Evolutionary conservation across 2,329 filamentous ascomycete genomes (phyloP).

Genomic region (Aureobasidium lini): DNA sequence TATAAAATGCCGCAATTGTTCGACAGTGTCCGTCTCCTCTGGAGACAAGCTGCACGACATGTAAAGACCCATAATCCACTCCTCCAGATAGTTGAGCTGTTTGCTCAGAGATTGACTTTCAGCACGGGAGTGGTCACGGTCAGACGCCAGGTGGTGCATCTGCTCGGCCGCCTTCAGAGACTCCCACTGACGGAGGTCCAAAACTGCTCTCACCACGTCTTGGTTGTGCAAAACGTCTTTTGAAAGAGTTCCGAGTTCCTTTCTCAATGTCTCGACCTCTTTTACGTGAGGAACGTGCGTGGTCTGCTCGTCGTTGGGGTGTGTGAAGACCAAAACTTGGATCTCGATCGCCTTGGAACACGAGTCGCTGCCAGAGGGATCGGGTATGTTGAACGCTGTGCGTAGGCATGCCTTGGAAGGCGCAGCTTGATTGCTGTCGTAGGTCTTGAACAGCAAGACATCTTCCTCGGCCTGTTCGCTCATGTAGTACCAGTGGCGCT

Average conservation of each 20-base stretch:
- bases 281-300: not conserved
- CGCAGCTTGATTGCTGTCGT: conserved; percentile 20
- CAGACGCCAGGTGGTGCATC: conserved; percentile 10
- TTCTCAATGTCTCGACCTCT: not conserved
- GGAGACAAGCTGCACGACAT: not conserved
- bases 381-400: conserved; percentile 20
- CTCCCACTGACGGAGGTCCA: conserved; percentile 1
- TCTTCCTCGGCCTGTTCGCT: conserved; percentile 21
- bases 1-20: not conserved
- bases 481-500: conserved; percentile 25
- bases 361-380: conserved; percentile 9
- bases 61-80: not conserved
- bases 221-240: not conserved
- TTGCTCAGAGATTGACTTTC: conserved; percentile 7
- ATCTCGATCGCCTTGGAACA: conserved; percentile 18
- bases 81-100: conserved; percentile 15
- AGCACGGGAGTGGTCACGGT: conserved; percentile 15
- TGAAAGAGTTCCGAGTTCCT: not conserved
- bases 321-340: conserved; percentile 23
- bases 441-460: conserved; percentile 23
- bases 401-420: conserved; percentile 19
- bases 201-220: not conserved
- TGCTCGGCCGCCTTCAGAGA: not conserved
- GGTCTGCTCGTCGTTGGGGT: conserved; percentile 13
- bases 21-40: not conserved